Conservation (phyloP, 371 early-diverging fungal species). For the Funneliformis caledonium region DNA sequence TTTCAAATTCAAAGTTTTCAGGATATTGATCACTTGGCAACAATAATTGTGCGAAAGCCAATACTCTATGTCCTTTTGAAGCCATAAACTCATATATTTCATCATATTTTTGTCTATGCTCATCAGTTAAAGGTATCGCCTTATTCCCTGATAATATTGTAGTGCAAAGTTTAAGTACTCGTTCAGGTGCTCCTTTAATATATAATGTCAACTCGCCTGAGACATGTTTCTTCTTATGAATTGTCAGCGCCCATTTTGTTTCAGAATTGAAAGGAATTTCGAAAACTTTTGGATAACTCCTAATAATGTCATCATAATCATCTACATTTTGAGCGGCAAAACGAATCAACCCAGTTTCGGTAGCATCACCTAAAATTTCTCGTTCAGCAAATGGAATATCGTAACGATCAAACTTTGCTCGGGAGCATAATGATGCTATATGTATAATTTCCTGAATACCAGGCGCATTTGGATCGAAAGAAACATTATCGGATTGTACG, state of each 20-base stretch:
- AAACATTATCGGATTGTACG: conserved; percentile 48
- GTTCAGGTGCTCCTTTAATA: conserved; percentile 96
- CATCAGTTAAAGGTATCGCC: conserved; percentile 60
- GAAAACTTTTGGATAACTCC: conserved; percentile 82
- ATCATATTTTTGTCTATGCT: conserved; percentile 65
- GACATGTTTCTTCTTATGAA: conserved; percentile 74
- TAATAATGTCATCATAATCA: conserved; percentile 68
- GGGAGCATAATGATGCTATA: conserved; percentile 77
- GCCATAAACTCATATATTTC: conserved; percentile 86
- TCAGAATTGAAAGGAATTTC: conserved; percentile 96
- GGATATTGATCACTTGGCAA: conserved; percentile 72
- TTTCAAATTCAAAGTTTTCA: conserved; percentile 70
- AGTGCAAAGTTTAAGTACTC: conserved; percentile 79
- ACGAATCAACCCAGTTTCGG: conserved; percentile 87
- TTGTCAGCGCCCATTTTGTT: conserved; percentile 93
- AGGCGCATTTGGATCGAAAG: conserved; percentile 52
- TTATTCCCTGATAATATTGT: conserved; percentile 61
- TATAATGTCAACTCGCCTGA: conserved; percentile 72
- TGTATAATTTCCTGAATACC: conserved; percentile 75
- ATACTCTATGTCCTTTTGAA: conserved; percentile 89
- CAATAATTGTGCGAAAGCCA: conserved; percentile 85
- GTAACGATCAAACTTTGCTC: conserved; percentile 85
- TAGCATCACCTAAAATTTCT: conserved; percentile 86
- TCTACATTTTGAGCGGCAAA: conserved; percentile 71
- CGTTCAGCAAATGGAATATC: conserved; percentile 83